Evolutionary conservation across 257 asterid species (phyloP), one percentile per base, ranked within the genome.

Genomic region (Vinca minor): DNA sequence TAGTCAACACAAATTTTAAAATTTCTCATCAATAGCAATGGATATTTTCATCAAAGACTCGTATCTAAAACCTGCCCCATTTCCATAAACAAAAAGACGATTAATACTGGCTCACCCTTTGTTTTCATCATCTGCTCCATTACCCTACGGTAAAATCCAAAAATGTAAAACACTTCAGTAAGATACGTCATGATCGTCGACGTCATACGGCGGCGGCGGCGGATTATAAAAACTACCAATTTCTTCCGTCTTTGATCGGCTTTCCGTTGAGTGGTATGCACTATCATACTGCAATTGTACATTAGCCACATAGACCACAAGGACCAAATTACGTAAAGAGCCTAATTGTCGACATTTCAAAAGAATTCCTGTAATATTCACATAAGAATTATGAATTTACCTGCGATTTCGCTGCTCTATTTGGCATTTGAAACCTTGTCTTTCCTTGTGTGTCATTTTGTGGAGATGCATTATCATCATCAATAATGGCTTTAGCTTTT

Each of bases 401-500:
- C 95, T 87, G 86, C 58, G 57, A 79, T 74, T 69, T 84, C 65
- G 78, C 74, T 76, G 78, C 69, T 73, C 73, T 71, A 71, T 80
- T 85, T 74, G 88, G 76, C 69, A 72, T 63, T 62, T 75, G 82
- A 25, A 41, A 12, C 23, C 75, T 67, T 58, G 82, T 65, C 25
- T 83, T 80, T 69, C 81, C 79, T 4, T 78, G 55, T 47, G 76
- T 61, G 68, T 73, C 83, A 57, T 62, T 76, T 61, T 74, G 77
- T 64, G 82, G 87, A 57, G 54, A 74, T 18, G 47, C 76, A 74
- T 66, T 76, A 77, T 87, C 96, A 68, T 93, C 99, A 64, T 91
- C 98, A 71, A 93, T 64, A 69, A 93, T 79, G 28, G 91, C 67
- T 75, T 90, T 93, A 62, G 96, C 97, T 81, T 93, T 93, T 73